Percentiles rank a stretch among this genome's conserved stretches.
Evolutionary conservation across 805 yeast genomes (phyloP).

Genomic region (Candida schatavii): DNA sequence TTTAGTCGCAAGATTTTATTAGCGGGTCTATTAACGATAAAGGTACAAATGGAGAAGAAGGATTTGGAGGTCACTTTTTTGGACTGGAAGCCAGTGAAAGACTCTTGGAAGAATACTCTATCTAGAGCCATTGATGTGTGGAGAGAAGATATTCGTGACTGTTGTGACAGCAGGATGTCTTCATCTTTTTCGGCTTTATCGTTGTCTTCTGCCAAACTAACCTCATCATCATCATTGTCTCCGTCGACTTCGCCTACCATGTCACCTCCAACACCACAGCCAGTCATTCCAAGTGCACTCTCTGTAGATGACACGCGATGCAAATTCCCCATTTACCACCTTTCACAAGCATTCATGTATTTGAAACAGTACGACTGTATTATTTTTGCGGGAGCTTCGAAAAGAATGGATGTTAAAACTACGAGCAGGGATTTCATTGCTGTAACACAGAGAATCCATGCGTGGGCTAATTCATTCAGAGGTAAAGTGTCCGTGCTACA

Average conservation of each 20-base stretch:
- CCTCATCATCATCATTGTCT: neutral
- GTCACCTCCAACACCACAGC: conserved; percentile 7
- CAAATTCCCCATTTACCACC: conserved; percentile 24
- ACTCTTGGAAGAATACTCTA: conserved; percentile 25
- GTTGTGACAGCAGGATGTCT: conserved; percentile 16
- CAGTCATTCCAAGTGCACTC: conserved; percentile 18
- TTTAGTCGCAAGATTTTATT: conserved; percentile 23
- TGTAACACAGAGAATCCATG: conserved; percentile 47
- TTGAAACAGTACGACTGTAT: conserved; percentile 29
- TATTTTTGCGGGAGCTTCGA: conserved; percentile 30
- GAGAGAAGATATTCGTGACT: conserved; percentile 20
- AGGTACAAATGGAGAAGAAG: conserved; percentile 28
- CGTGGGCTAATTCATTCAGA: conserved; percentile 47
- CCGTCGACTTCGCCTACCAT: neutral
- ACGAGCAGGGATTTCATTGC: conserved; percentile 39
- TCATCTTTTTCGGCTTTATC: conserved; percentile 6
- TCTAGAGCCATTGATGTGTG: conserved; percentile 29
- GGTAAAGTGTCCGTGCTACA: conserved; percentile 58
- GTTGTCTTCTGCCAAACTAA: neutral
- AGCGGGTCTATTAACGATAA: conserved; percentile 25
- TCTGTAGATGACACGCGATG: conserved; percentile 20
- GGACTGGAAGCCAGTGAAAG: conserved; percentile 23
- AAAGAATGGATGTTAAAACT: conserved; percentile 42
- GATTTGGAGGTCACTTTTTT: conserved; percentile 24
- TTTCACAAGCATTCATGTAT: conserved; percentile 25